Percentiles rank a stretch among this genome's conserved stretches.
Evolutionary conservation across 2,329 filamentous ascomycete species (phyloP).

Genomic region (Hypoxylon sp.): DNA sequence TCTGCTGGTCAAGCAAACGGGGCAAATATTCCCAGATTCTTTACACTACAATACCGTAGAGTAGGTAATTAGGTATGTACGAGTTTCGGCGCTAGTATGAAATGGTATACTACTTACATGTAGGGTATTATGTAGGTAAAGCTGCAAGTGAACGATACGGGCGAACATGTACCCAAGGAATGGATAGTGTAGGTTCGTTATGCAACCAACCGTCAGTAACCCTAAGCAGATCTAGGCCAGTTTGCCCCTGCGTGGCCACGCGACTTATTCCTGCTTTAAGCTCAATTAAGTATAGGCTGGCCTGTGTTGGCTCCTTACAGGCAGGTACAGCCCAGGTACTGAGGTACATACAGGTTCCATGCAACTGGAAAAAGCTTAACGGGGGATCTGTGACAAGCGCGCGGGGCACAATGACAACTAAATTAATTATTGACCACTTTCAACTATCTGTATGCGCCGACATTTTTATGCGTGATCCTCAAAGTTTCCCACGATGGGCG

Average conservation of each 20-base stretch:
- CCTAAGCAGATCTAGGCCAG: constrained; percentile 34
- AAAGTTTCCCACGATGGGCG: constrained; percentile 61
- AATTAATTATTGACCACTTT: neutral
- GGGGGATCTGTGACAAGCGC: neutral
- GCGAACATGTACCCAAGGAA: neutral
- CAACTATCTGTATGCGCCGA: neutral
- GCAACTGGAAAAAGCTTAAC: neutral
- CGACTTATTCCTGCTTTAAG: constrained; percentile 27
- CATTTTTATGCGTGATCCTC: constrained; percentile 44
- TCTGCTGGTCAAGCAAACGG: neutral
- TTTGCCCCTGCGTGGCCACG: constrained; percentile 30
- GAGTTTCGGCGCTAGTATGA: constrained; percentile 6
- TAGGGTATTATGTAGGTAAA: neutral
- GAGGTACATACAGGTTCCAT: neutral
- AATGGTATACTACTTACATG: constrained; percentile 5
- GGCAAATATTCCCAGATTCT: constrained; percentile 30
- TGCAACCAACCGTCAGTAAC: constrained; percentile 27
- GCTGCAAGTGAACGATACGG: constrained; percentile 1
- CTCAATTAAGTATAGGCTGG: constrained; percentile 5
- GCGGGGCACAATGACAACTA: neutral
- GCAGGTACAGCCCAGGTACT: neutral
- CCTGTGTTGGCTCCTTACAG: neutral
- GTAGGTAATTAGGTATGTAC: too few species aligned
- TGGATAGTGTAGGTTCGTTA: constrained; percentile 3
- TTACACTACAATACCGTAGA: too few species aligned